A percentile compares a stretch with the other conserved stretches of the same genome.
These are phyloP conservation scores for Jacaranda mimosifolia DNA, from an alignment of 257 asterid genomes.

Conservation along the genomic window DNA sequence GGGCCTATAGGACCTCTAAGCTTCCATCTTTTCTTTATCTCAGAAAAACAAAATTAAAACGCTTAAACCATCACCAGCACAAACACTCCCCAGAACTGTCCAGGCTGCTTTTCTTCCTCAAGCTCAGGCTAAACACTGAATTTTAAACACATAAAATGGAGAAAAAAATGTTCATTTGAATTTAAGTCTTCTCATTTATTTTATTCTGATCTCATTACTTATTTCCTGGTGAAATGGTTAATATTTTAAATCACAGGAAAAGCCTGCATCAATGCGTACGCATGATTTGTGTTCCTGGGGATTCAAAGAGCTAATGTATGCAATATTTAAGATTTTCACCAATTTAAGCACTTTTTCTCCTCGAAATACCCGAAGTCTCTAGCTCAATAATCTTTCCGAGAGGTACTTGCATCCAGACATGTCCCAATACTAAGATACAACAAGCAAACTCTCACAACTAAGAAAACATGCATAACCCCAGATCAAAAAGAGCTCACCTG, in stretches of 20 bases:
- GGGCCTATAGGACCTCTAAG: background rate
- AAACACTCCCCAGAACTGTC: background rate
- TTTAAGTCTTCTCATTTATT: background rate
- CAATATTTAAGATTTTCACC: background rate
- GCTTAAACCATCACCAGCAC: background rate
- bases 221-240: slow-evolving; percentile 1
- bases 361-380: background rate
- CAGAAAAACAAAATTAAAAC: background rate
- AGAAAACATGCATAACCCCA: slow-evolving; percentile 1
- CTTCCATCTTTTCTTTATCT: background rate
- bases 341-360: background rate
- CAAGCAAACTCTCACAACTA: background rate
- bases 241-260: background rate
- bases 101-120: background rate
- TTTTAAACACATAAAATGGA: background rate
- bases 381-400: background rate
- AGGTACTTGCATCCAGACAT: background rate
- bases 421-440: background rate
- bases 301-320: background rate
- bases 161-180: background rate
- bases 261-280: background rate
- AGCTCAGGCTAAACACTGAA: background rate
- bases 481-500: slow-evolving; percentile 57
- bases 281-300: background rate
- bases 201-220: background rate